Base-by-base conservation (phyloP, 2,329 filamentous ascomycete species). In the Fusarium beomiforme region DNA sequence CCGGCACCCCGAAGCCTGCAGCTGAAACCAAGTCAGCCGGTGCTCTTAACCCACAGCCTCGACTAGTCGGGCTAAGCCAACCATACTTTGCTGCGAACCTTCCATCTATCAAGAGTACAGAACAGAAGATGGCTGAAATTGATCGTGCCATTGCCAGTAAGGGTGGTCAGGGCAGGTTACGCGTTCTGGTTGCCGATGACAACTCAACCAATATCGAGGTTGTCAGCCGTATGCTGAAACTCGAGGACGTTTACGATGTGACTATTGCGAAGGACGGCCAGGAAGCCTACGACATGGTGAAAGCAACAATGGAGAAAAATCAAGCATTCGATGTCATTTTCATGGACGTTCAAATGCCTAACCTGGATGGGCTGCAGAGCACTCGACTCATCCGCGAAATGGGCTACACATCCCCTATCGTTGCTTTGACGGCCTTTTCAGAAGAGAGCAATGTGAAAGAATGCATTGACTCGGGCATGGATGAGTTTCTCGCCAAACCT, bases 341-440 rank as follows among this genome's bases (percentile, higher is more conserved):
- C 78, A 98, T 97, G 95, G 95, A 98, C 76, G 92, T 97, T 11
- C 93, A 93, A 81, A 98, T 98, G 95, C 95, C 95, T 6, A 97
- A 96, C 69, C 87, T 98, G 17, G 94, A 97, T 77, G 95, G 95
- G 3, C 83, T 98, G 26, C 92, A 97, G 78, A 95, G 92, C 49
- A 97, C 95, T 2, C 88, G 91, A 13, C 84, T 97, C 36, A 97
- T 98, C 74, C 89, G 95, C 10, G 85, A 94, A 78, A 92, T 95
- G 84, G 95, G 95, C 2, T 98, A 96, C 81, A 90, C 88, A 14
- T 92, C 92, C 3, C 95, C 95, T 1, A 97, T 98, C 67, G 94
- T 98, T 17, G 95, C 95, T 1, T 83, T 98, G 46, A 97, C 94
- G 14, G 95, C 95, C 5, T 97, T 97, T 76, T 91, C 93, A 0